Percentiles rank a stretch among this genome's conserved stretches.
Conservation (phyloP, 2,329 filamentous ascomycete species). For the Didymella pinodella region DNA sequence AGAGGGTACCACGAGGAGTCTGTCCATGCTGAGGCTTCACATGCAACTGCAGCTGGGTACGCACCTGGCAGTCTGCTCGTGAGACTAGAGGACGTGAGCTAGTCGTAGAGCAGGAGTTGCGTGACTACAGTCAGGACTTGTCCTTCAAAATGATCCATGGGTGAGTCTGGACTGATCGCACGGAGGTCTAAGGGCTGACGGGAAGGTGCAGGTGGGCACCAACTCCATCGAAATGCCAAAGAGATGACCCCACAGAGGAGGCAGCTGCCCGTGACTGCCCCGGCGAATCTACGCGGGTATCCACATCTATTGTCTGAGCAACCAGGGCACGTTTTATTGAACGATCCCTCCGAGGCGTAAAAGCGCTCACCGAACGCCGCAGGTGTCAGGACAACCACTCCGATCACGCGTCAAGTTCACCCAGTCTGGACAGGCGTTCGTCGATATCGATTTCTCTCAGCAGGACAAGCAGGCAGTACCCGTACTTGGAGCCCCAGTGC, state of each 20-base stretch:
- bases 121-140: background rate
- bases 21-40: background rate
- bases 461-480: conserved; percentile 19
- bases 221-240: background rate
- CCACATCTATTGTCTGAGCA: background rate
- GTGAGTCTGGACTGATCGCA: background rate
- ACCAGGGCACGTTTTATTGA: background rate
- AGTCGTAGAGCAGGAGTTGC: background rate
- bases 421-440: background rate
- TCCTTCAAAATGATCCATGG: background rate
- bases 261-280: background rate
- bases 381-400: background rate
- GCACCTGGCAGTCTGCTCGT: background rate
- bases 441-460: conserved; percentile 9
- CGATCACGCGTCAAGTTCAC: background rate
- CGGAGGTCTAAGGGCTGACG: background rate
- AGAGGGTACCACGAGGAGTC: background rate
- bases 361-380: background rate
- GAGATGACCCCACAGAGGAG: background rate
- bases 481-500: conserved; percentile 18
- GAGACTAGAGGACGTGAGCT: conserved; percentile 1
- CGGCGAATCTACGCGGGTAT: background rate
- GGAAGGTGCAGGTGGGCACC: background rate
- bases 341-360: background rate
- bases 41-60: background rate